phyloP scores from a whole-genome alignment of 129 eudicot genomes.

The Chrysanthemum lavandulifolium region DNA sequence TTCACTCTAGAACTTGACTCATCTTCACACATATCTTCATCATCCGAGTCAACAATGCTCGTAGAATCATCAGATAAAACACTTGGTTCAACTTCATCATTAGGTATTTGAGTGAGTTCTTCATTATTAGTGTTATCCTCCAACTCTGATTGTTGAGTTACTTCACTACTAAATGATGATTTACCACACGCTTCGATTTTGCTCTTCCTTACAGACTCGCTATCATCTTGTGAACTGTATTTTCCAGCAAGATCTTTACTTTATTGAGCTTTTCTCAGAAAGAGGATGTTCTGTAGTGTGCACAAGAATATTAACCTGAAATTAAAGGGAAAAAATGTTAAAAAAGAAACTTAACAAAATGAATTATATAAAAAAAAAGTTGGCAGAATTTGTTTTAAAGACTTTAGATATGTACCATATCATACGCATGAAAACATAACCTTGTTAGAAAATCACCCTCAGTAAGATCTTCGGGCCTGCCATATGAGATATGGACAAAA shows the following conservation, averaged over 20 bases:
- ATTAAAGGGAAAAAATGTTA: neutral
- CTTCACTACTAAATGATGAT: slow-evolving; percentile 59
- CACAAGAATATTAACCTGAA: slow-evolving; percentile 86
- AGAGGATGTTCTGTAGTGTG: slow-evolving; percentile 62
- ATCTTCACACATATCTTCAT: slow-evolving; percentile 44
- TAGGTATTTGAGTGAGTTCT: slow-evolving; percentile 41
- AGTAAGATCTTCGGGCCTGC: slow-evolving; percentile 75
- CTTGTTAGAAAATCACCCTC: slow-evolving; percentile 66
- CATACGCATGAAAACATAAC: slow-evolving; percentile 66
- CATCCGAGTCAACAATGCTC: slow-evolving; percentile 53
- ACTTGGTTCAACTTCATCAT: slow-evolving; percentile 35
- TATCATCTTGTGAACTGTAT: slow-evolving; percentile 35
- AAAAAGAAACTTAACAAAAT: neutral
- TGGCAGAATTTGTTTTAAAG: neutral
- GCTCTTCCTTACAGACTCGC: slow-evolving; percentile 30
- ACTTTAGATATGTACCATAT: slow-evolving; percentile 52
- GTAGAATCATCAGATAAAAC: slow-evolving; percentile 43
- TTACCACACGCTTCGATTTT: slow-evolving; percentile 35
- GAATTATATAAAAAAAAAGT: neutral
- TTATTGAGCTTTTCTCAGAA: slow-evolving; percentile 55
- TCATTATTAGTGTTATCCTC: slow-evolving; percentile 32
- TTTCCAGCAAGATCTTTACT: slow-evolving; percentile 52
- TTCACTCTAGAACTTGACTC: slow-evolving; percentile 42
- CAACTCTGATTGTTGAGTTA: slow-evolving; percentile 57
- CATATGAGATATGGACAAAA: slow-evolving; percentile 68